Conservation (phyloP, 257 asterid species). For the Fraxinus anomala region DNA sequence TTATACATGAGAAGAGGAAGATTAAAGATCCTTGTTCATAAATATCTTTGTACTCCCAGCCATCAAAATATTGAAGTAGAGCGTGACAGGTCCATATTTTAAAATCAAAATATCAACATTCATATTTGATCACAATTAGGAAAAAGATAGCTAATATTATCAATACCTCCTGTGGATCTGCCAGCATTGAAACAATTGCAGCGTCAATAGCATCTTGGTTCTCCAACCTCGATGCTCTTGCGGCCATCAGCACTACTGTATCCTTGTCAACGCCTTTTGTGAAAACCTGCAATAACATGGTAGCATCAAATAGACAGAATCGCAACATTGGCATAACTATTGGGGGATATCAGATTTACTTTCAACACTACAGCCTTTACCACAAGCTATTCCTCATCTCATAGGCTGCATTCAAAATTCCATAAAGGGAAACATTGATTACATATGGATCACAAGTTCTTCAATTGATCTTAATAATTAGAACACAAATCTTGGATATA, state of each 20-base stretch:
- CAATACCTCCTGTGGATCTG: constrained; percentile 40
- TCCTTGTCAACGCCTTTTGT: constrained; percentile 37
- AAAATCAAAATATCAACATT: neutral
- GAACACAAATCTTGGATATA: neutral
- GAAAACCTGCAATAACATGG: constrained; percentile 28
- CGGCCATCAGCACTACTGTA: constrained; percentile 33
- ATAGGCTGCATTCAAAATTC: too few relatives aligned
- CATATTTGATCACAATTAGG: neutral
- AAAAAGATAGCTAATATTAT: neutral
- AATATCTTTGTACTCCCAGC: neutral
- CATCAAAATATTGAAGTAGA: neutral
- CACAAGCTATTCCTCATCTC: too few relatives aligned
- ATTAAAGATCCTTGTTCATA: neutral
- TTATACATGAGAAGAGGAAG: neutral
- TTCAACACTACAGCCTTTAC: too few relatives aligned
- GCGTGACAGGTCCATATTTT: neutral
- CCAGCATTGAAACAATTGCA: constrained; percentile 39
- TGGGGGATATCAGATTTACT: too few relatives aligned
- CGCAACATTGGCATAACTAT: neutral
- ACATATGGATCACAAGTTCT: neutral
- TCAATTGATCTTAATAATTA: constrained; percentile 1
- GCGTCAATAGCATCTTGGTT: constrained; percentile 46
- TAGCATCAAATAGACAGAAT: constrained; percentile 12
- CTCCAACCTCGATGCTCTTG: constrained; percentile 44
- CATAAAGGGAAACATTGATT: too few relatives aligned